Evolutionary conservation across 768 basidiomycete species (phyloP), one percentile per base, ranked within the genome.

Genomic region (Lepiota subincarnata): DNA sequence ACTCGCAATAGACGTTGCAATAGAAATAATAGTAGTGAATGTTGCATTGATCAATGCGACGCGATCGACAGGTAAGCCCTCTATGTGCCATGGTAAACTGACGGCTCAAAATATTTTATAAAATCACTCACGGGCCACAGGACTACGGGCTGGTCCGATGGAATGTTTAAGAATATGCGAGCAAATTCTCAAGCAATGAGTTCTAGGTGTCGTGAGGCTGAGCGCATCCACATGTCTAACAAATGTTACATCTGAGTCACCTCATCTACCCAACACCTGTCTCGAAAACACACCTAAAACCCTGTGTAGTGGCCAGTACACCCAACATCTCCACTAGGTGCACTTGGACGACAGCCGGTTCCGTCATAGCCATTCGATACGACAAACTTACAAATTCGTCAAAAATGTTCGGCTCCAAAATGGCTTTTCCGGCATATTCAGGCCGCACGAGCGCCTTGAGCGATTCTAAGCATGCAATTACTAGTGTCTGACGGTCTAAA

Each of bases 281-380:
- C 14, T 43, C 18, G n/a, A n/a, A 14, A 5, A 60, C 66, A 22
- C 52, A 60, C 62, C 59, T 58, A 3, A 64, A 62, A 43, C 66
- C 60, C 34, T 76, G 75, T 12, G 70, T 67, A 18, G 72, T 65
- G 10, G 85, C 83, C 53, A 92, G 82, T 3, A 72, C 69, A 1
- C 79, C 69, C 28, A 93, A 66, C 36, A 88, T 80, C 57, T 88
- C 86, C 2, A 91, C 72, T 18, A 98, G 76, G 50, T 87, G 80
- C 0, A 80, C 70, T 61, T 93, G 88, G 26, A 92, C 79, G 0
- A 62, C 71, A 0, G 90, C 83, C 0, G 84, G 73, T 63, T 96
- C 94, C 0, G 89, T 89, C 79, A 98, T 83, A 0, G 87, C 91
- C 69, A 98, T 83, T 4, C 96, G 82, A 64, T 96, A 93, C 64